Base-by-base conservation (phyloP, 129 eudicot species). In the Solidago caesia region DNA sequence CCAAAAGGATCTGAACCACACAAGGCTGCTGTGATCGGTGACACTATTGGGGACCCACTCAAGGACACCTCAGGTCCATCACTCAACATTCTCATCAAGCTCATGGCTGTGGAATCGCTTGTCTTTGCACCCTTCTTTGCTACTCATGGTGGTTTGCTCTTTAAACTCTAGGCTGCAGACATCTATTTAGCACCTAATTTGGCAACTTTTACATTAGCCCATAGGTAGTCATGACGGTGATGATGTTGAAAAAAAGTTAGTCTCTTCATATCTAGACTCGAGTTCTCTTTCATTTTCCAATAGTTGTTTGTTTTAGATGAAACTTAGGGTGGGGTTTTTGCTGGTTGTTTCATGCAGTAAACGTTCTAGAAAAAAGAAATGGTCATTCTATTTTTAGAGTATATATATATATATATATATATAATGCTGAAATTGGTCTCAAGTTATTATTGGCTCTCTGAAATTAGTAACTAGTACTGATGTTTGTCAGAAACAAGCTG, bases 11-110 rank as follows among this genome's bases (percentile, higher is more conserved):
- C 97, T 4, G 96, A 91, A 2, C 90, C 97, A 67, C 97, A 91
- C 87, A 91, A 87, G 81, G 97, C 97, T 26, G 97, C 97, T 58
- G 96, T 91, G 51, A 91, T 91, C 8, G 96, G 97, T 15, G 97
- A 91, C 84, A 91, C 97, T 57, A 86, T 91, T 16, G 97, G 97
- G 2, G 97, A 91, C 77, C 97, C 97, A 2, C 79, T 91, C 2
- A 91, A 91, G 82, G 97, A 91, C 82, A 91, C 97, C 44, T 91
- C 97, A 0, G 97, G 97, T 46, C 97, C 97, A 47, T 91, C 97
- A 3, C 92, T 91, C 68, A 91, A 91, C 84, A 91, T 91, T 64
- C 90, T 91, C 16, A 91, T 91, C 84, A 91, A 88, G 82, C 96
- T 91, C 65, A 91, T 88, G 97, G 97, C 97, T 4, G 97, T 91